Base-by-base conservation (phyloP, 2,329 filamentous ascomycete species). In the Alternaria arborescens region DNA sequence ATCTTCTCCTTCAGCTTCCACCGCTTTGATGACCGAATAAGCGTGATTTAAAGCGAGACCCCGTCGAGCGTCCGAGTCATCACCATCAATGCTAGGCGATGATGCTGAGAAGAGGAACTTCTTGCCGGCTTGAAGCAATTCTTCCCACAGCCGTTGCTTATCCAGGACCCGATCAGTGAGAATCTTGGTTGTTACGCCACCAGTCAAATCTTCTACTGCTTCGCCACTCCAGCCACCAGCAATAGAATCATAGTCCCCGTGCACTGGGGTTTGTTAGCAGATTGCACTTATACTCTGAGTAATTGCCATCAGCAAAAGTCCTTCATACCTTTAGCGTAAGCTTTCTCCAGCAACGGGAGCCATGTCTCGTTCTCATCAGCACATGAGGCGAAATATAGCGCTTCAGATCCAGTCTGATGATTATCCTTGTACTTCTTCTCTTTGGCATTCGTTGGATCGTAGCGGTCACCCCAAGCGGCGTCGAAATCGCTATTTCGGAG, bases 91-190 rank as follows among this genome's bases (percentile, higher is more conserved):
- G 4, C 88, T 88, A 8, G 71, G 73, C 3, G 74, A 77, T 7
- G 73, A 75, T 66, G 88, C 91, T 16, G 89, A 89, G 69, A 92
- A 92, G 4, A 92, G 79, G 69, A 95, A 96, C 55, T 92, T 88
- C 52, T 92, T 80, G 74, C 96, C 95, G 58, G 92, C 91, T 47
- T 71, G 44, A 73, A 88, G 85, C 22, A 97, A 83, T 73, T 96
- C 91, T 38, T 94, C 85, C 93, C 93, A 97, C 70, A 97, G 93
- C 12, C 86, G 84, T 51, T 97, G 89, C 58, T 90, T 89, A 72
- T 94, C 89, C 8, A 93, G 82, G 26, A 93, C 89, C 67, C 92
- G 88, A 3, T 87, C 86, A 0, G 87, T 87, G 51, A 89, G 81
- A 26, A 93, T 79, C 70, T 90, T 88, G 0, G 87, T 89, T 0